Conservation (phyloP, 1,284 basidiomycete species). For the Cutaneotrichosporon cutaneum region DNA sequence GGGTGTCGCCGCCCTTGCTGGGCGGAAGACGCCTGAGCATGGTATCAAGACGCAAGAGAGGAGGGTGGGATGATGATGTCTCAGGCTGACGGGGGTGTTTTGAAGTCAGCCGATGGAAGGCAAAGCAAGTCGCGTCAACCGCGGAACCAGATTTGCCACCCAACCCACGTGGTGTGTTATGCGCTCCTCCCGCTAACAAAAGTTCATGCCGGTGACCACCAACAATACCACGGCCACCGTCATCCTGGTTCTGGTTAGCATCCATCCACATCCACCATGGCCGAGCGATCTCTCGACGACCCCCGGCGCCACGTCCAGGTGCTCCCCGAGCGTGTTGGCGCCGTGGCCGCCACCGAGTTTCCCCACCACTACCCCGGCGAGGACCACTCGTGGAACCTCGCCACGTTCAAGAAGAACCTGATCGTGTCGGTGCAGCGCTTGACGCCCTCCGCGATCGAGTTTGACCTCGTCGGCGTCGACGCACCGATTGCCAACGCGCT, state of each 20-base stretch:
- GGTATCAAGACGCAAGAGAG: slow-evolving; percentile 4
- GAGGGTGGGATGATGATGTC: neutral
- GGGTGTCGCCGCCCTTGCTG: slow-evolving; percentile 33
- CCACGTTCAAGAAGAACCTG: slow-evolving; percentile 72
- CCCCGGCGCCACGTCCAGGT: slow-evolving; percentile 60
- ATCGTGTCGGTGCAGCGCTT: slow-evolving; percentile 71
- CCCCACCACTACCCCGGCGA: slow-evolving; percentile 64
- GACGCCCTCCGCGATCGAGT: slow-evolving; percentile 80
- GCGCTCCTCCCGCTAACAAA: slow-evolving; percentile 13
- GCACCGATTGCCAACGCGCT: slow-evolving; percentile 95
- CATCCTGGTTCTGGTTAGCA: slow-evolving; percentile 26
- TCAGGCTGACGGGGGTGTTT: neutral
- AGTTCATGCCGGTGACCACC: slow-evolving; percentile 15
- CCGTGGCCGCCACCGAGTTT: slow-evolving; percentile 29
- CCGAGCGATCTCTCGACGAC: slow-evolving; percentile 39
- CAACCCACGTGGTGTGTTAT: slow-evolving; percentile 3
- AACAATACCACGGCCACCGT: neutral
- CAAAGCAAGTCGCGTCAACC: slow-evolving; percentile 29
- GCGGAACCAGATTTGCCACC: slow-evolving; percentile 25
- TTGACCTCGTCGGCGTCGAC: slow-evolving; percentile 94
- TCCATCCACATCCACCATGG: slow-evolving; percentile 22
- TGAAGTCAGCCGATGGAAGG: neutral
- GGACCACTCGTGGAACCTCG: slow-evolving; percentile 77
- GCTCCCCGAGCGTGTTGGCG: slow-evolving; percentile 68
- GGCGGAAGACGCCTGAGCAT: slow-evolving; percentile 41